These are phyloP conservation scores for Hymenoscyphus fructigenus DNA, from an alignment of 2,329 filamentous ascomycete species.

Conservation along the genomic window DNA sequence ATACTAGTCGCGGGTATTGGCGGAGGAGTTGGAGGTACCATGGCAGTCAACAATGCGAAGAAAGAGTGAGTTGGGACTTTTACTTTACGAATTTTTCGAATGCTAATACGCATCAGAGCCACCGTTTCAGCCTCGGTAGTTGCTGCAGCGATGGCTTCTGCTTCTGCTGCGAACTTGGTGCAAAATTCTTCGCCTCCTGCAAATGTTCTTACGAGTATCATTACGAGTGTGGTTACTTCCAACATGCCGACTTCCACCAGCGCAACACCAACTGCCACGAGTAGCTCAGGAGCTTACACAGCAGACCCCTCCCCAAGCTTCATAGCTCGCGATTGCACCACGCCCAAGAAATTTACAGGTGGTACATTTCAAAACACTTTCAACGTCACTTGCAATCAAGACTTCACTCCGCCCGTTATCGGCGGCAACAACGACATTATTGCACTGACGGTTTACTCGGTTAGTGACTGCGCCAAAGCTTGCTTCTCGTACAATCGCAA, in stretches of 20 bases:
- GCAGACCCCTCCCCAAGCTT: constrained; percentile 4
- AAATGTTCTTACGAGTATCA: neutral
- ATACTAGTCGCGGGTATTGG: constrained; percentile 21
- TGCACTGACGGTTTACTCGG: constrained; percentile 16
- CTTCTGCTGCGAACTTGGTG: neutral
- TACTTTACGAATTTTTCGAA: neutral
- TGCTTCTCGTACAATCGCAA: constrained; percentile 22
- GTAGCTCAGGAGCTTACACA: neutral
- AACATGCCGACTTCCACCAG: neutral
- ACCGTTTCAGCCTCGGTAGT: neutral
- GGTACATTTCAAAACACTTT: constrained; percentile 11
- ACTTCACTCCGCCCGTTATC: constrained; percentile 5
- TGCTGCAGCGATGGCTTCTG: neutral
- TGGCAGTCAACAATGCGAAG: constrained; percentile 22
- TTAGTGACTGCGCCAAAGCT: constrained; percentile 17
- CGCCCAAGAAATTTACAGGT: constrained; percentile 5
- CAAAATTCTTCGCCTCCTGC: neutral
- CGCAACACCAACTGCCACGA: neutral
- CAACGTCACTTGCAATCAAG: constrained; percentile 17
- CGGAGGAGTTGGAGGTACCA: constrained; percentile 19
- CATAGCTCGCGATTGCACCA: constrained; percentile 14
- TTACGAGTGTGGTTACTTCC: neutral
- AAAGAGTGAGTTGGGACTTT: constrained; percentile 5
- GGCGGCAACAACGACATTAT: constrained; percentile 12
- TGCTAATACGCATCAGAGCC: neutral